Conservation (phyloP, 1,139 yeast genomes). For the Geotrichum reessii region DNA sequence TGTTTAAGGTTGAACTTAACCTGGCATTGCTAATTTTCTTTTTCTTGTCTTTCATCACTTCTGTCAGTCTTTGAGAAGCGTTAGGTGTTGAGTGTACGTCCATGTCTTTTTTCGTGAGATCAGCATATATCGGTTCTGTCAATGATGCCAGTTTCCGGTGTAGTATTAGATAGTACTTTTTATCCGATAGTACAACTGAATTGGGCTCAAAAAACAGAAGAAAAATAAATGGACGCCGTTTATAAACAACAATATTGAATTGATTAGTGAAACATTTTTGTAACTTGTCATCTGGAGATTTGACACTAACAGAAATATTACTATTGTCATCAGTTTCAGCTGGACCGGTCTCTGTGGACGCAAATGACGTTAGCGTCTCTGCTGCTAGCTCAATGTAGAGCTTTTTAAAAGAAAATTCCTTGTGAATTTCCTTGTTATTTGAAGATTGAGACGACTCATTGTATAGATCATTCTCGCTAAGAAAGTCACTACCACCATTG, state of each 20-base stretch:
- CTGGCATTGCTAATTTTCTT: background rate
- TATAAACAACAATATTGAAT: slow-evolving; percentile 26
- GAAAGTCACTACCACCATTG: background rate
- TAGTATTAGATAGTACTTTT: slow-evolving; percentile 23
- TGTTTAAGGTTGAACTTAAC: background rate
- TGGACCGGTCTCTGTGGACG: background rate
- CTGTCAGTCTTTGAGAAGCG: background rate
- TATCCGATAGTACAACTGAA: slow-evolving; percentile 18
- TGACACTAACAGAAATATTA: background rate
- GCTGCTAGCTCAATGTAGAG: slow-evolving; percentile 1
- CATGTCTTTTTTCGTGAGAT: slow-evolving; percentile 19
- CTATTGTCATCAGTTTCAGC: background rate
- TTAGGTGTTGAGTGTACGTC: background rate
- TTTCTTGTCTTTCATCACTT: background rate
- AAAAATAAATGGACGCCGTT: slow-evolving; percentile 29
- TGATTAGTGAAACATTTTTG: slow-evolving; percentile 4
- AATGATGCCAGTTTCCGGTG: slow-evolving; percentile 31
- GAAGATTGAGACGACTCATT: slow-evolving; percentile 7
- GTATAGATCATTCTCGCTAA: slow-evolving; percentile 12
- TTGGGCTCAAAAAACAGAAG: slow-evolving; percentile 24
- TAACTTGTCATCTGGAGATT: background rate
- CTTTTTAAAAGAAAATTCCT: slow-evolving; percentile 12
- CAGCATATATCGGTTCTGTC: slow-evolving; percentile 29
- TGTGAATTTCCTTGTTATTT: background rate
- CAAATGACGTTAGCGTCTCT: background rate